A percentile compares a stretch with the other conserved stretches of the same genome.
phyloP scores from a whole-genome alignment of 106 monocot genomes.

The Acorus calamus region DNA sequence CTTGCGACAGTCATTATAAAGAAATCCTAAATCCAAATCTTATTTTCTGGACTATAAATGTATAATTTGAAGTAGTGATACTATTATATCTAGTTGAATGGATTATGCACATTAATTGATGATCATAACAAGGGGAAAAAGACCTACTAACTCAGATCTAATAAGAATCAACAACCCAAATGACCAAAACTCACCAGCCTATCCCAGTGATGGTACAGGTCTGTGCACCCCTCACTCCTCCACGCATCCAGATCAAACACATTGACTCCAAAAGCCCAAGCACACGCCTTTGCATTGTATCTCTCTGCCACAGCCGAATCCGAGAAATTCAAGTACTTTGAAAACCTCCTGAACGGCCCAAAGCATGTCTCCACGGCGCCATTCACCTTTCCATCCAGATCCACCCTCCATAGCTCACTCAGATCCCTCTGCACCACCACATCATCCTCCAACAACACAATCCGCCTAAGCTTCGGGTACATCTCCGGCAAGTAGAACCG shows the following conservation, averaged over 20 bases:
- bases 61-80: too few relatives aligned
- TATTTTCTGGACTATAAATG: too few relatives aligned
- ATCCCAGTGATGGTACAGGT: slow-evolving; percentile 61
- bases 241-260: slow-evolving; percentile 89
- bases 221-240: slow-evolving; percentile 71
- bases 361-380: slow-evolving; percentile 91
- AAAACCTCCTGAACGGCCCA: slow-evolving; percentile 61
- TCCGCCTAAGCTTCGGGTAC: slow-evolving; percentile 52
- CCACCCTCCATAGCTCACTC: slow-evolving; percentile 44
- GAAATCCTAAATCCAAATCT: too few relatives aligned
- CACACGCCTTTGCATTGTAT: slow-evolving; percentile 71
- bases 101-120: too few relatives aligned
- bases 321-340: slow-evolving; percentile 75
- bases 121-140: too few relatives aligned
- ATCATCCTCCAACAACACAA: slow-evolving; percentile 81
- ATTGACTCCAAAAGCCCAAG: slow-evolving; percentile 87
- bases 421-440: slow-evolving; percentile 90
- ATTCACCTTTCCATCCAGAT: slow-evolving; percentile 80
- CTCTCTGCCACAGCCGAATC: slow-evolving; percentile 31
- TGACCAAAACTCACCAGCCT: slow-evolving; percentile 42
- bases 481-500: slow-evolving; percentile 92
- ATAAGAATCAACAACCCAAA: too few relatives aligned
- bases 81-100: too few relatives aligned
- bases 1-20: too few relatives aligned
- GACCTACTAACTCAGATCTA: too few relatives aligned